Evolutionary conservation across 768 basidiomycete species (phyloP).

Genomic region (Panaeolus papilionaceus): DNA sequence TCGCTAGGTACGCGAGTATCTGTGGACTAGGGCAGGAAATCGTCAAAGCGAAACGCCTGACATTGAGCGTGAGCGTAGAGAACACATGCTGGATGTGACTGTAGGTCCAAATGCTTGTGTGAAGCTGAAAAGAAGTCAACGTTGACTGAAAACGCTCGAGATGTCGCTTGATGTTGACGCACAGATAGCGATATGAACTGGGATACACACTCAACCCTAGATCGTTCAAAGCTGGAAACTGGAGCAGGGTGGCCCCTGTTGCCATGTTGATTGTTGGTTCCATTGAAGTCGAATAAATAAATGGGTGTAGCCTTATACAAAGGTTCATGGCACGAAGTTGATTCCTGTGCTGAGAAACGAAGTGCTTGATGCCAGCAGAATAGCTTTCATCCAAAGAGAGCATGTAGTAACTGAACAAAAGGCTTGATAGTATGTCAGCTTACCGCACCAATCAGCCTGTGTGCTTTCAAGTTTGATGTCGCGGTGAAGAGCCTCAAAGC

Average conservation of each 20-base stretch:
- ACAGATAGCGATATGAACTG: background rate
- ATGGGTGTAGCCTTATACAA: background rate
- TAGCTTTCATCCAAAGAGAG: background rate
- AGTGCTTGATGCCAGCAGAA: background rate
- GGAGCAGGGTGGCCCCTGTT: background rate
- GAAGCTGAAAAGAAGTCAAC: background rate
- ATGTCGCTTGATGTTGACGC: background rate
- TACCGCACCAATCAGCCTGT: too few relatives aligned
- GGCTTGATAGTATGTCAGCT: background rate
- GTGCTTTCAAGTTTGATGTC: too few relatives aligned
- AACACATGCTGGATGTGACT: background rate
- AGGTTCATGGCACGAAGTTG: background rate
- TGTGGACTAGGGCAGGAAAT: background rate
- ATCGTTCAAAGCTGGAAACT: background rate
- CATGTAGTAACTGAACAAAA: background rate
- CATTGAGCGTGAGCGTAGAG: background rate
- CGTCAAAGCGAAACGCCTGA: background rate
- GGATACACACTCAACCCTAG: background rate
- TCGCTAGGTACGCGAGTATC: background rate
- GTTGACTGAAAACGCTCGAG: background rate
- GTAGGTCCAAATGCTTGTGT: background rate
- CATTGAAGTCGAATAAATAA: background rate
- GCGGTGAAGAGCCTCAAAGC: too few relatives aligned
- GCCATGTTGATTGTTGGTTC: background rate
- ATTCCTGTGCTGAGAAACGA: background rate